Percentiles rank a stretch among this genome's conserved stretches.
phyloP scores from a whole-genome alignment of 192 early-diverging fungal genomes.

The Helicostylum pulchrum region DNA sequence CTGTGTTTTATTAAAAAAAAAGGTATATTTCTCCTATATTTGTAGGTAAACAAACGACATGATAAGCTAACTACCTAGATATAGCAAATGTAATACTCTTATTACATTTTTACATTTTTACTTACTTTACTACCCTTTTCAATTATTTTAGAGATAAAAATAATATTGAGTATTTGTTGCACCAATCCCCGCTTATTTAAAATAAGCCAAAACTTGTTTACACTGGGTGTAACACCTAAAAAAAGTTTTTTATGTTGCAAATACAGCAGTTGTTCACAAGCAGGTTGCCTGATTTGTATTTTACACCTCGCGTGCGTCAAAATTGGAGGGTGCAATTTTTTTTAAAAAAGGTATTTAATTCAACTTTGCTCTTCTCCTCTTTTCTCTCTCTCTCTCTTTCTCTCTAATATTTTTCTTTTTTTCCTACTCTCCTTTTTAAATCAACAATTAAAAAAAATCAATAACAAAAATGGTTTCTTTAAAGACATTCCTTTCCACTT shows the following conservation, averaged over 20 bases:
- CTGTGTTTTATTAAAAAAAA: too few relatives aligned
- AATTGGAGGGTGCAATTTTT: not conserved
- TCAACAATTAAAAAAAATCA: not conserved
- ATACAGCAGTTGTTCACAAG: slow-evolving; percentile 9
- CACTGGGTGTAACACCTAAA: not conserved
- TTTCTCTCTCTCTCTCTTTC: not conserved
- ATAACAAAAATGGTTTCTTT: slow-evolving; percentile 17
- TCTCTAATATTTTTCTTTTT: not conserved
- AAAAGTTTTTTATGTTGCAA: not conserved
- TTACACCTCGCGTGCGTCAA: slow-evolving; percentile 1
- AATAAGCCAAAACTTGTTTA: not conserved
- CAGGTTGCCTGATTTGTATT: slow-evolving; percentile 6
- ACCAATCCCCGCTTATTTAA: slow-evolving; percentile 9
- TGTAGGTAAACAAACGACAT: not conserved
- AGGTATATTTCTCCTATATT: too few relatives aligned
- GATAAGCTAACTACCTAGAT: not conserved
- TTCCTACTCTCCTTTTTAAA: slow-evolving; percentile 11
- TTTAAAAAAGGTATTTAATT: not conserved
- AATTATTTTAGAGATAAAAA: not conserved
- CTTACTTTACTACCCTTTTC: too few relatives aligned
- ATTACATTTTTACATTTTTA: too few relatives aligned
- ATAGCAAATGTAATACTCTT: not conserved
- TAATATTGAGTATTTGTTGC: not conserved
- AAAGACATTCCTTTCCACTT: slow-evolving; percentile 1
- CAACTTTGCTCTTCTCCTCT: not conserved